phyloP scores from a whole-genome alignment of 495 filamentous ascomycete species.

The Cercophora newfieldiana region DNA sequence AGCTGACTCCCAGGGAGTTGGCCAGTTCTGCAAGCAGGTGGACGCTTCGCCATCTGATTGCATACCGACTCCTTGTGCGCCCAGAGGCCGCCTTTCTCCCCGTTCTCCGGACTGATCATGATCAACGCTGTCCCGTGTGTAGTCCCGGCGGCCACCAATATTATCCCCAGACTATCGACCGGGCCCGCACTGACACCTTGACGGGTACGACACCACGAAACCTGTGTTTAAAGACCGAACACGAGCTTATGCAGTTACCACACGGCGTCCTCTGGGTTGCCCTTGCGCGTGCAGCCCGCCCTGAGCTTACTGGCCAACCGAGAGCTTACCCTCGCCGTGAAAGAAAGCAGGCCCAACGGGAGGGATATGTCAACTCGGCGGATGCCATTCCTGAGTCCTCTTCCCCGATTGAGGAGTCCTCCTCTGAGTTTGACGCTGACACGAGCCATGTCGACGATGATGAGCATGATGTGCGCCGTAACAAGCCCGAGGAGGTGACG shows the following conservation, averaged over 20 bases:
- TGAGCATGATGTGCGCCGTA: constrained; percentile 9
- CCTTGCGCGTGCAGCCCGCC: neutral
- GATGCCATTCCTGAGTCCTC: constrained; percentile 15
- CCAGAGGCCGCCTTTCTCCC: constrained; percentile 14
- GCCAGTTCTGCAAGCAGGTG: constrained; percentile 13
- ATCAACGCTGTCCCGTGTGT: constrained; percentile 12
- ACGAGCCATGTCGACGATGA: constrained; percentile 12
- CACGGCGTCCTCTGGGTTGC: constrained; percentile 15
- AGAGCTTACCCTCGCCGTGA: constrained; percentile 8
- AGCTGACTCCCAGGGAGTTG: constrained; percentile 8
- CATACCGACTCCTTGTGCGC: constrained; percentile 12
- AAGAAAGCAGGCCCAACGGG: constrained; percentile 7
- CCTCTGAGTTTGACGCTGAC: constrained; percentile 9
- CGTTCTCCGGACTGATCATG: constrained; percentile 1
- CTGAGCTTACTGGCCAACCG: neutral
- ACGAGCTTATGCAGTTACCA: constrained; percentile 12
- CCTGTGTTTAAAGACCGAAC: constrained; percentile 16
- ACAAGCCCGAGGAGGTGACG: constrained; percentile 14
- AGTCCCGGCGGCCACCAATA: constrained; percentile 3
- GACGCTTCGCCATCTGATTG: constrained; percentile 15
- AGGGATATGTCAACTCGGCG: constrained; percentile 6
- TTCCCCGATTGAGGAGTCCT: constrained; percentile 7
- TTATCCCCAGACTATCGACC: constrained; percentile 6
- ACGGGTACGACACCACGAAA: constrained; percentile 4
- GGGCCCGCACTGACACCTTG: neutral